phyloP scores from a whole-genome alignment of 163 green algal genomes.

The Chlamydomonas reinhardtii region DNA sequence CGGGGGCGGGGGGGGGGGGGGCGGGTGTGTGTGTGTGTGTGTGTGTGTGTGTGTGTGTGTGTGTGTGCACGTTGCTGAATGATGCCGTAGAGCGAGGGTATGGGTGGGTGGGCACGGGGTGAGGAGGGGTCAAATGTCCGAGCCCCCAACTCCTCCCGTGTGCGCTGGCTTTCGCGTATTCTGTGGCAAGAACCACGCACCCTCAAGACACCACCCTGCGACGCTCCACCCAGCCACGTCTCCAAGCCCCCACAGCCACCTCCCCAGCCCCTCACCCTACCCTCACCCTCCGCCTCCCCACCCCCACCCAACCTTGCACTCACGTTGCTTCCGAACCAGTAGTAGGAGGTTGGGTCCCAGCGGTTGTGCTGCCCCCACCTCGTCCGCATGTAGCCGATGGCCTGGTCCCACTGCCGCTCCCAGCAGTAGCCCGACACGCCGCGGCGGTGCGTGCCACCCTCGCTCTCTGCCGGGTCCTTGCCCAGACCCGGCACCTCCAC shows the following conservation, averaged over 20 bases:
- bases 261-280: too few species aligned
- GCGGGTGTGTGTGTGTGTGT: background rate
- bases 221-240: too few species aligned
- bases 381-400: slow-evolving; percentile 24
- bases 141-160: too few species aligned
- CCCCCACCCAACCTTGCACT: background rate
- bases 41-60: too few species aligned
- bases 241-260: too few species aligned
- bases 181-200: too few species aligned
- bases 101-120: too few species aligned
- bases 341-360: slow-evolving; percentile 19
- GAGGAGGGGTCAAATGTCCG: too few species aligned
- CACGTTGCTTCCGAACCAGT: slow-evolving; percentile 42
- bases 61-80: too few species aligned
- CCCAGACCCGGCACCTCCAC: background rate
- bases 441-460: slow-evolving; percentile 37
- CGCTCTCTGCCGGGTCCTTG: slow-evolving; percentile 30
- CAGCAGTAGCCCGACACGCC: slow-evolving; percentile 31
- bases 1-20: background rate
- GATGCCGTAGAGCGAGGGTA: too few species aligned
- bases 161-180: too few species aligned
- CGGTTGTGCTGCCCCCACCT: slow-evolving; percentile 28
- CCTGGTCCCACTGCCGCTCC: slow-evolving; percentile 43
- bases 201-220: too few species aligned
- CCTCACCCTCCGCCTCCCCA: background rate